Percentiles rank a stretch among this genome's conserved stretches.
phyloP scores from a whole-genome alignment of 345 rosid species.

The Eucalyptus microcorys region DNA sequence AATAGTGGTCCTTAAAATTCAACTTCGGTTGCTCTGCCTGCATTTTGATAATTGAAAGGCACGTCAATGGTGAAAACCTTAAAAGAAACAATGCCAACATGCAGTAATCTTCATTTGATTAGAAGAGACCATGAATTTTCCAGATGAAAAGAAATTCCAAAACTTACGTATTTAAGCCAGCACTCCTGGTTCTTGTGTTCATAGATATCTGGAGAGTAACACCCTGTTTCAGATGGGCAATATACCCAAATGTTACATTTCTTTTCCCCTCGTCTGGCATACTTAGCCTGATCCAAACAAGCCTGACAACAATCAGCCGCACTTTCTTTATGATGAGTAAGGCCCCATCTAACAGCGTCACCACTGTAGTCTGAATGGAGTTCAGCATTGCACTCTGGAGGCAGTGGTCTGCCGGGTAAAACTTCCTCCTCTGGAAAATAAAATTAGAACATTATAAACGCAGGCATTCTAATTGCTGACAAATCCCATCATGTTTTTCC shows the following conservation, averaged over 20 bases:
- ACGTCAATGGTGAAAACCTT: not conserved
- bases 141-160: not conserved
- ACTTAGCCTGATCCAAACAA: constrained; percentile 82
- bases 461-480: not conserved
- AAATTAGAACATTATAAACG: constrained; percentile 13
- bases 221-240: constrained; percentile 81
- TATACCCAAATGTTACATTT: constrained; percentile 97
- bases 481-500: not conserved
- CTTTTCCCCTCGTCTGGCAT: constrained; percentile 66
- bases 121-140: not conserved
- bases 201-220: constrained; percentile 85
- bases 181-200: constrained; percentile 80
- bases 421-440: constrained; percentile 47
- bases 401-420: constrained; percentile 83
- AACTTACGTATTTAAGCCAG: constrained; percentile 92
- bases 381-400: constrained; percentile 64
- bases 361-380: constrained; percentile 94
- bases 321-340: constrained; percentile 87
- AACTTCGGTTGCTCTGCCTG: constrained; percentile 76
- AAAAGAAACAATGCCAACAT: not conserved
- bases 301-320: constrained; percentile 99
- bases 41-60: constrained; percentile 6
- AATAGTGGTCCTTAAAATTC: constrained; percentile 68
- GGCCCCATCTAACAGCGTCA: constrained; percentile 95
- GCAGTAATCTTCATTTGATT: not conserved